phyloP scores from a whole-genome alignment of 495 filamentous ascomycete genomes.

The Xylaria cubensis region DNA sequence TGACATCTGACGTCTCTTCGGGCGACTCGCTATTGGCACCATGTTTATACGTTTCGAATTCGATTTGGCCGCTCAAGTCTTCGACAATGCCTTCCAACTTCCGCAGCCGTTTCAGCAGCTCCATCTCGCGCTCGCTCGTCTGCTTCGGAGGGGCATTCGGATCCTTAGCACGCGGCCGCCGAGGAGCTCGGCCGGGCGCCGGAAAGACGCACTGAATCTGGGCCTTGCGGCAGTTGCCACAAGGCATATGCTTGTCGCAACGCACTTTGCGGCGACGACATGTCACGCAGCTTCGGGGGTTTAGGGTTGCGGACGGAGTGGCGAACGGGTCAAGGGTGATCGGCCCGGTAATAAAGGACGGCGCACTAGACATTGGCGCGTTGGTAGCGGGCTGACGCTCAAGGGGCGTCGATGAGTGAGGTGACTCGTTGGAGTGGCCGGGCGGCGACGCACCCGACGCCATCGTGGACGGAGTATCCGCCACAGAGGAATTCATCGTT shows the following conservation, averaged over 20 bases:
- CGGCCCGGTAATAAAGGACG: conserved; percentile 34
- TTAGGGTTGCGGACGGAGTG: conserved; percentile 51
- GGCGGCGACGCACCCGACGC: conserved; percentile 15
- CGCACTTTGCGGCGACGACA: conserved; percentile 85
- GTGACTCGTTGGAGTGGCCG: conserved; percentile 9
- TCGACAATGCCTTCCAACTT: conserved; percentile 85
- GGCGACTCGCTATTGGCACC: conserved; percentile 49
- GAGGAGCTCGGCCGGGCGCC: conserved; percentile 78
- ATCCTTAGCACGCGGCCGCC: conserved; percentile 67
- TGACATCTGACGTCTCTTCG: conserved; percentile 38
- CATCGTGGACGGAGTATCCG: conserved; percentile 21
- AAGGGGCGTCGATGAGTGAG: conserved; percentile 16
- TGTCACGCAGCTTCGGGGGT: conserved; percentile 80
- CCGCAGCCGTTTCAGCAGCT: conserved; percentile 77
- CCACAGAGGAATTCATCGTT: conserved; percentile 15
- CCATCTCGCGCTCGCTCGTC: conserved; percentile 70
- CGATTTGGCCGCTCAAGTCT: conserved; percentile 63
- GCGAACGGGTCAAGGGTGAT: conserved; percentile 54
- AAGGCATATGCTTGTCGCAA: conserved; percentile 85
- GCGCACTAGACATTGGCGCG: neutral
- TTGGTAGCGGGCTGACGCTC: neutral
- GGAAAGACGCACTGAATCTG: conserved; percentile 86
- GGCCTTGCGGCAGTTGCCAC: conserved; percentile 81
- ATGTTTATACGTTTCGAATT: conserved; percentile 52
- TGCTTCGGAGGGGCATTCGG: conserved; percentile 59